phyloP scores from a whole-genome alignment of 495 filamentous ascomycete genomes.

The Parathielavia hyrcaniae region DNA sequence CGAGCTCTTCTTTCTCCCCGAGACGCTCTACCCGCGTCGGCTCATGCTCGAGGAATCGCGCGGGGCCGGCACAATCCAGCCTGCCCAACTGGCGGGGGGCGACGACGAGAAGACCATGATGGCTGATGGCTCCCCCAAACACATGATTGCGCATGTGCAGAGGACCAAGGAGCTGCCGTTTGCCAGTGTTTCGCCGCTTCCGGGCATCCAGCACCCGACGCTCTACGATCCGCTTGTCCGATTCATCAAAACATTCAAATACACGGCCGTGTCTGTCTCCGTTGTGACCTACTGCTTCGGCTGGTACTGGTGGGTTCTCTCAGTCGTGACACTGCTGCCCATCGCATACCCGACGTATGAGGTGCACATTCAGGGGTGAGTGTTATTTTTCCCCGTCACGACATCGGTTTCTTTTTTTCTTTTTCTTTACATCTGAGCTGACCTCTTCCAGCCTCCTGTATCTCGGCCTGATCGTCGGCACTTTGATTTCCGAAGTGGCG shows the following conservation, averaged over 20 bases:
- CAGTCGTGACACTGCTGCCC: constrained; percentile 55
- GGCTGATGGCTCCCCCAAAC: neutral
- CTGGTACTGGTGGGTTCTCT: constrained; percentile 62
- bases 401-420: no score
- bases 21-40: constrained; percentile 55
- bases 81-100: neutral
- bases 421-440: no score
- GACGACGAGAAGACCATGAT: constrained; percentile 11
- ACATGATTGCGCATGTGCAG: constrained; percentile 23
- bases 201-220: constrained; percentile 50
- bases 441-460: constrained; percentile 43
- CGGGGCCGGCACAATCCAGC: neutral
- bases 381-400: neutral
- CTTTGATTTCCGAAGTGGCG: constrained; percentile 48
- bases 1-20: constrained; percentile 51
- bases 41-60: constrained; percentile 39
- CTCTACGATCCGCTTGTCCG: constrained; percentile 45
- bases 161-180: constrained; percentile 49
- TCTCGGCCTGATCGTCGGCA: constrained; percentile 53
- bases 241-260: constrained; percentile 47
- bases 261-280: constrained; percentile 41
- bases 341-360: constrained; percentile 49
- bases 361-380: constrained; percentile 50
- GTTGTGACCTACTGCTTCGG: constrained; percentile 51
- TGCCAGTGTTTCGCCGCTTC: constrained; percentile 46